These are phyloP conservation scores for Trichosporon ovoides DNA, from an alignment of 1,284 basidiomycete species.

Conservation along the genomic window DNA sequence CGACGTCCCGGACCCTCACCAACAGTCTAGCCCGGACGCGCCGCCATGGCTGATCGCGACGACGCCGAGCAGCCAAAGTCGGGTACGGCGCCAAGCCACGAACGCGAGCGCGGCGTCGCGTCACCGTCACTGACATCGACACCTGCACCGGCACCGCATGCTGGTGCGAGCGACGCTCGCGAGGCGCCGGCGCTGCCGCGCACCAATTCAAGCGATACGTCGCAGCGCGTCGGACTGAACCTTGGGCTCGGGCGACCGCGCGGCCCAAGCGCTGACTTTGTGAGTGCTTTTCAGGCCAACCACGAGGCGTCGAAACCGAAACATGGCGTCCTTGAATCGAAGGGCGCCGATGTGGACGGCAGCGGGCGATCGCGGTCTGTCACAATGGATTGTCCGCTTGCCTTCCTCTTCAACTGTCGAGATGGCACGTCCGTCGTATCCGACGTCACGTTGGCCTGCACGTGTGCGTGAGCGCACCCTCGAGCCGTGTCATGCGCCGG, in stretches of 20 bases:
- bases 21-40: neutral
- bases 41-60: conserved; percentile 1
- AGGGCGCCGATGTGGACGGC: neutral
- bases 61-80: neutral
- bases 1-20: neutral
- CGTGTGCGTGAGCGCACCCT: neutral
- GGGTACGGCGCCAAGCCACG: neutral
- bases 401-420: too few relatives aligned
- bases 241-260: conserved; percentile 10
- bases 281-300: neutral
- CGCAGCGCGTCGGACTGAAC: neutral
- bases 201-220: neutral
- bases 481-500: neutral
- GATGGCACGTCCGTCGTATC: neutral
- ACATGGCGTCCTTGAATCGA: neutral
- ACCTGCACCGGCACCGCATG: too few relatives aligned
- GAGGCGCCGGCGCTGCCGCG: neutral
- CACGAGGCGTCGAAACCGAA: neutral
- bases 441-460: neutral
- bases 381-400: neutral
- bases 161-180: neutral
- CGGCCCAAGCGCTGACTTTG: conserved; percentile 7
- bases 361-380: neutral
- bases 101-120: neutral
- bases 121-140: too few relatives aligned